Percentiles rank a stretch among this genome's conserved stretches.
Conservation (phyloP, 768 basidiomycete genomes). For the Lactifluus piperatus region DNA sequence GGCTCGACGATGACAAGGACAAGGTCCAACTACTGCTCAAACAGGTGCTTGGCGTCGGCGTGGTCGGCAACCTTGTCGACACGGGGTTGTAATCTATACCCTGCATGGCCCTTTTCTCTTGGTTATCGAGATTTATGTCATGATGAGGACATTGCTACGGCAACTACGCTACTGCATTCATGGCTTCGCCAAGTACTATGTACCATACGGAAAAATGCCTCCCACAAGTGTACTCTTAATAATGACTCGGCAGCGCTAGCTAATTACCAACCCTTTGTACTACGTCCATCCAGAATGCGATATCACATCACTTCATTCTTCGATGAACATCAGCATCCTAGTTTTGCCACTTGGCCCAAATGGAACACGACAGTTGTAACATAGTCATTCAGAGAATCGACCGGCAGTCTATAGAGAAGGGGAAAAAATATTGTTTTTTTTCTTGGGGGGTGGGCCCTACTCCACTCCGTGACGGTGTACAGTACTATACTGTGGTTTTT, state of each 20-base stretch:
- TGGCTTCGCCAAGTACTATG: not conserved
- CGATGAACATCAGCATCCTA: not conserved
- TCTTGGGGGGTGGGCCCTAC: not conserved
- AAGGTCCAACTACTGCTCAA: conserved; percentile 53
- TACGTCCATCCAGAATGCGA: not conserved
- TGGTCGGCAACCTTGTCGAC: conserved; percentile 14
- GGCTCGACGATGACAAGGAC: conserved; percentile 58
- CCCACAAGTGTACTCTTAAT: conserved; percentile 6
- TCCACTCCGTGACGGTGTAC: not conserved
- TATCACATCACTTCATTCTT: not conserved
- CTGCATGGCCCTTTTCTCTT: not conserved
- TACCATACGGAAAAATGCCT: not conserved
- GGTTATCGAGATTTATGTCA: not conserved
- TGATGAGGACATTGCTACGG: not conserved
- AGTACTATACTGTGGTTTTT: too few relatives aligned
- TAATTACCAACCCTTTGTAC: not conserved
- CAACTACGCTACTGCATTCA: not conserved
- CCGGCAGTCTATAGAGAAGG: not conserved
- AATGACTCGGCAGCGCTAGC: not conserved
- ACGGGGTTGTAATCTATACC: not conserved
- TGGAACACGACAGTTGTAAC: too few relatives aligned
- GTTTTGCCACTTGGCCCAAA: not conserved
- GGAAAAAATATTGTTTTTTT: not conserved
- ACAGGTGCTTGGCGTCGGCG: conserved; percentile 43
- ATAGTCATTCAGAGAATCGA: too few relatives aligned